phyloP scores from a whole-genome alignment of 139 green algal genomes.

The Micractinium conductrix region DNA sequence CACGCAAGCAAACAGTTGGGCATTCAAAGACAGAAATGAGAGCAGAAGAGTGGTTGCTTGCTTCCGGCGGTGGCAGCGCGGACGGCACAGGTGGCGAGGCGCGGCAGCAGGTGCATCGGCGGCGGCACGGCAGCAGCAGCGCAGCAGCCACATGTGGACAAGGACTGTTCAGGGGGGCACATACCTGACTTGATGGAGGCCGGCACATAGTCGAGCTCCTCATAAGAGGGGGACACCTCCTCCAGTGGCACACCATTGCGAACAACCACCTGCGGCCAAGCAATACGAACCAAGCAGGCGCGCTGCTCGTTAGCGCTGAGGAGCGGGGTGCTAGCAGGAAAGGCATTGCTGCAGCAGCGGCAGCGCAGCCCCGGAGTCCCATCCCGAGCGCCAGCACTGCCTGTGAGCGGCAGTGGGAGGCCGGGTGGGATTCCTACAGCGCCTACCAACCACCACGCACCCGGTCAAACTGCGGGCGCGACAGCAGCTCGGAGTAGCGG shows the following conservation, averaged over 20 bases:
- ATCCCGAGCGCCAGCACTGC: not conserved
- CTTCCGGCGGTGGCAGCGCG: not conserved
- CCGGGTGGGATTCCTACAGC: too few relatives aligned
- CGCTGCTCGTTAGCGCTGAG: too few relatives aligned
- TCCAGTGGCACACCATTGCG: conserved; percentile 42
- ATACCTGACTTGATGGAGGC: conserved; percentile 22
- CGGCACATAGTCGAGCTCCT: conserved; percentile 57
- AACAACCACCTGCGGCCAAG: conserved; percentile 48
- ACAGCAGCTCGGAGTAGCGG: conserved; percentile 70
- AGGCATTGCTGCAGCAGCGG: too few relatives aligned
- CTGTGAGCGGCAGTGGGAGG: not conserved
- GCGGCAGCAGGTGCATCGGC: not conserved
- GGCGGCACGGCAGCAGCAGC: not conserved
- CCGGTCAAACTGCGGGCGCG: conserved; percentile 46
- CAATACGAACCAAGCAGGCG: not conserved
- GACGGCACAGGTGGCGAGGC: not conserved
- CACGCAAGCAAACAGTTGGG: not conserved
- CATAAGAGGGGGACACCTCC: conserved; percentile 43
- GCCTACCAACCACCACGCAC: not conserved
- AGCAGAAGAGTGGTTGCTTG: not conserved
- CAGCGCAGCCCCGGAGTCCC: not conserved
- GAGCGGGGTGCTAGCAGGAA: too few relatives aligned
- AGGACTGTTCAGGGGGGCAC: not conserved
- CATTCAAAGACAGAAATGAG: not conserved
- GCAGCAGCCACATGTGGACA: not conserved